phyloP scores from a whole-genome alignment of 2,329 filamentous ascomycete species.

The Talaromyces sp. region DNA sequence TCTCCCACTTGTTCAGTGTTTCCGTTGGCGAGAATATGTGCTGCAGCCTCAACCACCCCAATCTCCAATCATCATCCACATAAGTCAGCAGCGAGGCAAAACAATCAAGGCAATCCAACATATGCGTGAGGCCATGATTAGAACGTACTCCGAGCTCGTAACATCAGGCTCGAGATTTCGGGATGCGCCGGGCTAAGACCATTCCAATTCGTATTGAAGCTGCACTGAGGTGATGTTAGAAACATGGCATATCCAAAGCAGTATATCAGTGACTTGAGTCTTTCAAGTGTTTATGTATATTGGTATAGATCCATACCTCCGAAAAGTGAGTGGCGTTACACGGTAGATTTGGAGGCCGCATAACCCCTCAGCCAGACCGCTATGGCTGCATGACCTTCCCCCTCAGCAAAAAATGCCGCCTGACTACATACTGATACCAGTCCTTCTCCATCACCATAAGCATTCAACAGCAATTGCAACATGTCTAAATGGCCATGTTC shows the following conservation, averaged over 20 bases:
- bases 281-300: no score
- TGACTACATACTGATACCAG: not conserved
- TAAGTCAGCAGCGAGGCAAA: not conserved
- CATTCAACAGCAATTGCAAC: slow-evolving; percentile 27
- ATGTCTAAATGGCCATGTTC: slow-evolving; percentile 27
- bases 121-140: not conserved
- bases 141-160: no score
- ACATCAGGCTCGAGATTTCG: not conserved
- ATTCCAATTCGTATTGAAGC: not conserved
- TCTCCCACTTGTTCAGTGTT: not conserved
- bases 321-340: not conserved
- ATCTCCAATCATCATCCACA: not conserved
- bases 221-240: not conserved
- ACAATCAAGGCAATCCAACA: not conserved
- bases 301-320: not conserved
- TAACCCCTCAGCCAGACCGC: not conserved
- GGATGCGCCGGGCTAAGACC: not conserved
- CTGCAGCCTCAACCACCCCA: not conserved
- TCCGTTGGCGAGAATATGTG: not conserved
- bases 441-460: slow-evolving; percentile 3
- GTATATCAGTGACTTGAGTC: not conserved
- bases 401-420: not conserved
- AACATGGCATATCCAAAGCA: not conserved
- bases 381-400: not conserved
- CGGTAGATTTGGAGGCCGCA: not conserved